Conservation (phyloP, 208 protist species). For the Wallacemonas collosoma region DNA sequence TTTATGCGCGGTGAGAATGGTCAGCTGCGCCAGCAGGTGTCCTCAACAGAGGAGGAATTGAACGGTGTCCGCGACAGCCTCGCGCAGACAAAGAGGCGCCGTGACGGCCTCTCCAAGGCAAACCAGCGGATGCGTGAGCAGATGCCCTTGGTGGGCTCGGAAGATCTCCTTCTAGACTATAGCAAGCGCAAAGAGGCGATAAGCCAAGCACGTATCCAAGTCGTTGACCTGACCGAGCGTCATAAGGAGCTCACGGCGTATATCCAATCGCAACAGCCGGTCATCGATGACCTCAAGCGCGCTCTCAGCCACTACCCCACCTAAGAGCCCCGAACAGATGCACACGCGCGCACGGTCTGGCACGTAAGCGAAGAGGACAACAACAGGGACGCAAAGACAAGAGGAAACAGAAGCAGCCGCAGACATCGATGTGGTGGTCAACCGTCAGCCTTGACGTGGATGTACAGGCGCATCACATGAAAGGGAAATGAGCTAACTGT, state of each 20-base stretch:
- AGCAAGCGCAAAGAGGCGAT: constrained; percentile 89
- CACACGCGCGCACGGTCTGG: neutral
- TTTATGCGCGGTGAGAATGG: constrained; percentile 94
- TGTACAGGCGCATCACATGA: no score
- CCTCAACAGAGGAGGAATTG: constrained; percentile 90
- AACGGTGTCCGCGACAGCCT: constrained; percentile 86
- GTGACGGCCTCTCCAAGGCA: constrained; percentile 84
- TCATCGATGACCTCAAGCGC: constrained; percentile 59
- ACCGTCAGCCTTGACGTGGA: no score
- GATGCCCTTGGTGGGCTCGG: constrained; percentile 93
- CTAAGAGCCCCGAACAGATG: constrained; percentile 10
- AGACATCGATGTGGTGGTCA: no score
- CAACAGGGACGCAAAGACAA: no score
- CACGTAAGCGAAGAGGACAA: no score
- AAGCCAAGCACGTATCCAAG: constrained; percentile 59
- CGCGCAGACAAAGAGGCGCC: constrained; percentile 89
- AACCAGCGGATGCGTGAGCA: constrained; percentile 92
- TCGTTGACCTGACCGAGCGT: constrained; percentile 79
- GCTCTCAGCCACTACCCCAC: constrained; percentile 63
- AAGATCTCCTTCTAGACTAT: constrained; percentile 95
- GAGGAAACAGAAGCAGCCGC: no score
- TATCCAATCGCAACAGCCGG: constrained; percentile 58
- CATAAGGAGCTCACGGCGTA: constrained; percentile 68
- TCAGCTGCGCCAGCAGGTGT: constrained; percentile 85
- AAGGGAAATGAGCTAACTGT: no score